A percentile compares a stretch with the other conserved stretches of the same genome.
phyloP scores from a whole-genome alignment of 345 rosid species.

The Clausena lansium region DNA sequence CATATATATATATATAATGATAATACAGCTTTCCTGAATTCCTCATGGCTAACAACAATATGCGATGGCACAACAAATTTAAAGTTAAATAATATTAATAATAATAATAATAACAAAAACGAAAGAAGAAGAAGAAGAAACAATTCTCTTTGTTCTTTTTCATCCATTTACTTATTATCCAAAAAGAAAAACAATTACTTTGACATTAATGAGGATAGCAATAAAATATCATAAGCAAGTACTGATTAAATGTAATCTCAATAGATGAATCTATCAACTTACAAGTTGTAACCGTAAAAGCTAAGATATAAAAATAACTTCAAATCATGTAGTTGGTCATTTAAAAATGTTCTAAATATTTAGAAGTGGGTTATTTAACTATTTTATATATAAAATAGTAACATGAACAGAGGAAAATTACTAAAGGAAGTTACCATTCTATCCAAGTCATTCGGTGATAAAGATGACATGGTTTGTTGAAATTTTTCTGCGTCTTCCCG shows the following conservation, averaged over 20 bases:
- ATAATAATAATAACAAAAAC: too few relatives aligned
- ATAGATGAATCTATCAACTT: background rate
- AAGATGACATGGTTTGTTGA: constrained; percentile 89
- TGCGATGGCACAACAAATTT: background rate
- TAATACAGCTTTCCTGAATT: background rate
- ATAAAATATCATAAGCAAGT: background rate
- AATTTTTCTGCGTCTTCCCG: constrained; percentile 84
- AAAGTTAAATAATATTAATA: background rate
- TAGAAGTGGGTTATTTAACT: background rate
- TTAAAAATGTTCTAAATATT: background rate
- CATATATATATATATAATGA: background rate
- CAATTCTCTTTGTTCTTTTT: background rate
- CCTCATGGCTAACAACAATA: background rate
- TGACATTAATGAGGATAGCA: background rate
- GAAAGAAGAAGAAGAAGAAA: too few relatives aligned
- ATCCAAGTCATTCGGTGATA: constrained; percentile 81
- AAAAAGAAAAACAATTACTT: background rate
- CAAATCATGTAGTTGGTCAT: background rate
- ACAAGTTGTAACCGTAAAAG: background rate
- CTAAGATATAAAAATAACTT: background rate
- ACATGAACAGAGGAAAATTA: background rate
- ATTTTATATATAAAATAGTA: background rate
- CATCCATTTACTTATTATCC: background rate
- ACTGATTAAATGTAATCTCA: background rate
- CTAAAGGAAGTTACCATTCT: constrained; percentile 59